phyloP scores from a whole-genome alignment of 31 red algal genomes.

The Asparagopsis taxiformis region DNA sequence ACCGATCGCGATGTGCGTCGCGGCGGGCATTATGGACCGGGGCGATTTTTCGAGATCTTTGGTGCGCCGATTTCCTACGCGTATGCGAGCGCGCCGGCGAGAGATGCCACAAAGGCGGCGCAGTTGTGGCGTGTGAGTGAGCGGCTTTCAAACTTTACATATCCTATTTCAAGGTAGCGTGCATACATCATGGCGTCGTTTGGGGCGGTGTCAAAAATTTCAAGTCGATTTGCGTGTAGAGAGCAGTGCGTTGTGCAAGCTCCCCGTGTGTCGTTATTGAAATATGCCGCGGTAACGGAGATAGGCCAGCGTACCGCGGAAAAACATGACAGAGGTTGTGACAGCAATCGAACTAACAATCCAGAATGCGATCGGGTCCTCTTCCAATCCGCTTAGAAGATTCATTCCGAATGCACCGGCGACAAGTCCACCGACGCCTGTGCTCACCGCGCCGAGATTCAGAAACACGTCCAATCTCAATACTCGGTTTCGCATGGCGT shows the following conservation, averaged over 20 bases:
- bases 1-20: background rate
- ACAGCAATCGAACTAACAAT: conserved; percentile 53
- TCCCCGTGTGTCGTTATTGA: no score
- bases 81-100: no score
- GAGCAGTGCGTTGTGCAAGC: no score
- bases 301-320: conserved; percentile 62
- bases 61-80: no score
- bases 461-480: conserved; percentile 92
- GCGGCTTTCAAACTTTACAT: no score
- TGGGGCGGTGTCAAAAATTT: no score
- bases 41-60: background rate
- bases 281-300: conserved; percentile 50
- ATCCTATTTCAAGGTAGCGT: no score
- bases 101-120: no score
- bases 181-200: no score
- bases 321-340: conserved; percentile 47
- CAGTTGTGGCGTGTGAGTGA: no score
- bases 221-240: no score
- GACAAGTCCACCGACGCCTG: conserved; percentile 76
- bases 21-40: conserved; percentile 1
- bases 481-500: conserved; percentile 98
- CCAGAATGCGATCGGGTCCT: conserved; percentile 80
- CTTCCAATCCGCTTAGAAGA: conserved; percentile 82
- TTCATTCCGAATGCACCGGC: conserved; percentile 98
- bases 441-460: conserved; percentile 85